Evolutionary conservation across 2,329 filamentous ascomycete genomes (phyloP).

Genomic region (Ascochyta fabae): DNA sequence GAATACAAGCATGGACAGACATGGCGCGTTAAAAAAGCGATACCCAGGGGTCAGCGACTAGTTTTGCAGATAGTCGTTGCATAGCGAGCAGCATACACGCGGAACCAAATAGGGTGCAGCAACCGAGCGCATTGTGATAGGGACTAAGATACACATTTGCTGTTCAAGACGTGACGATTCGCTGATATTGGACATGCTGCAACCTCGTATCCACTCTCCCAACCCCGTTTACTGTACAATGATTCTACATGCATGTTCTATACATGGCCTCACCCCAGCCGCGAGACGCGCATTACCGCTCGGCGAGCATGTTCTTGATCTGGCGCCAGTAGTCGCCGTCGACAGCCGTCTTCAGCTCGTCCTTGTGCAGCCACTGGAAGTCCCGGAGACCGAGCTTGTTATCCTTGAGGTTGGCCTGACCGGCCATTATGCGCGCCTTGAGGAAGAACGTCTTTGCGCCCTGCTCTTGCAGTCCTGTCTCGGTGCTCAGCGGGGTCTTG

Average conservation of each 20-base stretch:
- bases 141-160: background rate
- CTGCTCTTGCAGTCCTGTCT: conserved; percentile 50
- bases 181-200: conserved; percentile 5
- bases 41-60: conserved; percentile 2
- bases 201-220: background rate
- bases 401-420: conserved; percentile 79
- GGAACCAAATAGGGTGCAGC: background rate
- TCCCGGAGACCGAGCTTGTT: conserved; percentile 78
- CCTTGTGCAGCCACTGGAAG: conserved; percentile 91
- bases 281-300: conserved; percentile 62
- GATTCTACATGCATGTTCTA: conserved; percentile 18
- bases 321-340: conserved; percentile 72
- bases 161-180: background rate
- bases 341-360: conserved; percentile 78
- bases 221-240: conserved; percentile 10
- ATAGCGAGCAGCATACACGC: background rate
- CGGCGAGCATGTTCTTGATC: conserved; percentile 83
- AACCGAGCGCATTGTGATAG: background rate
- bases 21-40: conserved; percentile 8
- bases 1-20: conserved; percentile 7
- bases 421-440: conserved; percentile 95
- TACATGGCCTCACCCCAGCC: background rate
- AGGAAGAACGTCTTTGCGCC: conserved; percentile 94
- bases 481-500: conserved; percentile 44
- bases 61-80: background rate